Evolutionary conservation across 2,329 filamentous ascomycete species (phyloP), one percentile per base, ranked within the genome.

Genomic region (Hirsutella rhossiliensis): DNA sequence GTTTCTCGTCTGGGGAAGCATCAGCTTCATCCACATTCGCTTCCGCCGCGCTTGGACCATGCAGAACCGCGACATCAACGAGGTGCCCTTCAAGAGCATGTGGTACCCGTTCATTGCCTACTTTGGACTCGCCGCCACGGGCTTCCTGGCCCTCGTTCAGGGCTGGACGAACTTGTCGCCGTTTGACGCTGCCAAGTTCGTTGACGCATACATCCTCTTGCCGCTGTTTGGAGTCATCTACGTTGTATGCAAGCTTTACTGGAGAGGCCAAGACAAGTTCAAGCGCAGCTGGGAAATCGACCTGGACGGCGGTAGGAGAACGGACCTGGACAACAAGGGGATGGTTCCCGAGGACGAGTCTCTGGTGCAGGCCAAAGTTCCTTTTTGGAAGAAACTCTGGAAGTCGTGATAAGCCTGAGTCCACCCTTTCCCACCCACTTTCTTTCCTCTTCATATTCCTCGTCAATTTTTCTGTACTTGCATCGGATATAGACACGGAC

Each of bases 1-100:
- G 0, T 86, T 86, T 55, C 58, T 86, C 2, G 82, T 84, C 37
- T 87, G 82, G 82, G 82, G 69, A 2, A 72, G 72, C 32, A 87
- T 87, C 52, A 79, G 73, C 23, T 75, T 84, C 52, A 83, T 77
- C 4, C 82, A 87, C 54, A 79, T 87, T 47, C 78, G 81, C 20
- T 86, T 87, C 60, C 78, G 82, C 30, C 59, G 69, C 11, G 82
- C 80, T 0, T 82, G 78, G 78, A 55, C 60, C 11, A 62, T 59
- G 0, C 79, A 84, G 55, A 77, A 78, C 1, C 69, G 80, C 45
- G 63, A 59, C 28, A 58, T 71, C 20, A 64, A 66, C 15, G 71
- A 74, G 41, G 62, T 82, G 11, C 77, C 78, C 0, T 82, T 76
- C 58, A 60, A 66, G 42, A 72, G 75, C 2, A 54, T 72, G 36